phyloP scores from a whole-genome alignment of 2,329 filamentous ascomycete species.

The Fusarium poae region DNA sequence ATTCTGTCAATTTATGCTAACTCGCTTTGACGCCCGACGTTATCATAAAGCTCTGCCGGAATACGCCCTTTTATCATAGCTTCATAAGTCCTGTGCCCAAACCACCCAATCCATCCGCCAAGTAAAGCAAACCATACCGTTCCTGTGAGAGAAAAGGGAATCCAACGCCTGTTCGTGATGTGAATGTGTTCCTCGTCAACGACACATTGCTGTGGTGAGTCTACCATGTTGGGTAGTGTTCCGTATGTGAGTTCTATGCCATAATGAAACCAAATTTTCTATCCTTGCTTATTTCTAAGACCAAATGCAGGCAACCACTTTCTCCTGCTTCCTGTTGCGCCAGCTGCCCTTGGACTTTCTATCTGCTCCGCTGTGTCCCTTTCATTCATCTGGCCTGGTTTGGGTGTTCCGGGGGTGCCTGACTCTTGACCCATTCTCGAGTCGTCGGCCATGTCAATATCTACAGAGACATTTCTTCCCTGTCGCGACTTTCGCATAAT shows the following conservation, averaged over 20 bases:
- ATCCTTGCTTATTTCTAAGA: constrained; percentile 48
- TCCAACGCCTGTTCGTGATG: constrained; percentile 34
- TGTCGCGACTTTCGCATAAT: constrained; percentile 63
- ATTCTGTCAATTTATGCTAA: constrained; percentile 45
- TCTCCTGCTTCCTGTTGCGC: constrained; percentile 49
- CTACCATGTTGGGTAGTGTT: constrained; percentile 13
- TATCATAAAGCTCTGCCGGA: constrained; percentile 21
- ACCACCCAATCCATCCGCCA: constrained; percentile 15
- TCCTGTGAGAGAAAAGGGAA: constrained; percentile 39
- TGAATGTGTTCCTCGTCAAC: constrained; percentile 8
- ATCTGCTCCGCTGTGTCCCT: constrained; percentile 30
- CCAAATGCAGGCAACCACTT: constrained; percentile 56
- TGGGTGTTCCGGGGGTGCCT: constrained; percentile 35
- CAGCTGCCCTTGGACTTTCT: constrained; percentile 35
- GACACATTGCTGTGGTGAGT: constrained; percentile 16
- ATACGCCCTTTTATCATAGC: constrained; percentile 16
- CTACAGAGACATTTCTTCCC: constrained; percentile 47
- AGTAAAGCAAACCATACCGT: constrained; percentile 24
- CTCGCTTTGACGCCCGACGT: constrained; percentile 21
- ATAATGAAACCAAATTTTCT: constrained; percentile 40
- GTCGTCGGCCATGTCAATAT: constrained; percentile 28
- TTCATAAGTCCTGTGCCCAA: constrained; percentile 20
- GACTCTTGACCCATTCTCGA: constrained; percentile 33
- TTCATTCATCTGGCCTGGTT: constrained; percentile 22
- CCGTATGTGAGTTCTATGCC: constrained; percentile 27